phyloP scores from a whole-genome alignment of 495 filamentous ascomycete species.

The Wilcoxina mikolae region DNA sequence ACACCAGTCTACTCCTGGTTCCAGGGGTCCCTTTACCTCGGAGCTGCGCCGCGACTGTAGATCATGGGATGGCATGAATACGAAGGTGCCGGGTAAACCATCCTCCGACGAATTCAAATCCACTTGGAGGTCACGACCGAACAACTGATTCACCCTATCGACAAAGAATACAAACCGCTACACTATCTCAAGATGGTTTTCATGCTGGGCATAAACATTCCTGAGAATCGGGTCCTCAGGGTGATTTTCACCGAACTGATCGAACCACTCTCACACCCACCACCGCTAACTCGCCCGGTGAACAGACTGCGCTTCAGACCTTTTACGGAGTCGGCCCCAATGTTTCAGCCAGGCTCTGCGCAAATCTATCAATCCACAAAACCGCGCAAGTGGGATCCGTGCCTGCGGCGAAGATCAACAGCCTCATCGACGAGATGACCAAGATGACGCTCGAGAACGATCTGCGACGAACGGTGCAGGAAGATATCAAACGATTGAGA shows the following conservation, averaged over 20 bases:
- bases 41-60: neutral
- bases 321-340: constrained; percentile 83
- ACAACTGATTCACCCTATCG: no score
- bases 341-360: constrained; percentile 56
- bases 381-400: constrained; percentile 60
- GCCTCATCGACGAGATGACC: constrained; percentile 69
- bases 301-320: constrained; percentile 62
- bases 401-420: constrained; percentile 53
- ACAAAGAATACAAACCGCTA: no score
- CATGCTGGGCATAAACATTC: constrained; percentile 73
- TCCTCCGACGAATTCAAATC: no score
- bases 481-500: constrained; percentile 72
- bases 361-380: constrained; percentile 74
- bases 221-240: constrained; percentile 65
- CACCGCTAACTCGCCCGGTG: neutral
- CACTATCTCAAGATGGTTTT: constrained; percentile 55
- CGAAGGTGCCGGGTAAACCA: neutral
- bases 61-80: neutral
- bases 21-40: no score
- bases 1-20: no score
- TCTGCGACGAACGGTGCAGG: constrained; percentile 53
- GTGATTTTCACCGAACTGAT: constrained; percentile 32
- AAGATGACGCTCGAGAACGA: constrained; percentile 83
- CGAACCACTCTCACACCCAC: neutral
- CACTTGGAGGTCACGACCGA: no score